Evolutionary conservation across 1,139 yeast species (phyloP).

Genomic region (Sugiyamaella sp.): DNA sequence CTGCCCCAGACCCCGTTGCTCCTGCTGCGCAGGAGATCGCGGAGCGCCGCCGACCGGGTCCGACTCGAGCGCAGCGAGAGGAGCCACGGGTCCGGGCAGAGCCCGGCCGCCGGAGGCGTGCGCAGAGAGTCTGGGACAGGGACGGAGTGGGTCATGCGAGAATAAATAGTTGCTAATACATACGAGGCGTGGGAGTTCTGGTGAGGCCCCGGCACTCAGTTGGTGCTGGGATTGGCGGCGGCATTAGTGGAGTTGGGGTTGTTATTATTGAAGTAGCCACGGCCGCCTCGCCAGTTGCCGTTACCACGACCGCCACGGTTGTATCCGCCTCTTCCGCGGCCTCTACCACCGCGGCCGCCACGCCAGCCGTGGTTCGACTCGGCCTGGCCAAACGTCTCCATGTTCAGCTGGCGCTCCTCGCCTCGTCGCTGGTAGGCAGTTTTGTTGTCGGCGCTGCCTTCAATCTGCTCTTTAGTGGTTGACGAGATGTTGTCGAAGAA

Average conservation of each 20-base stretch:
- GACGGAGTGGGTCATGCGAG: not conserved
- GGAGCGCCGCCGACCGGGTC: not conserved
- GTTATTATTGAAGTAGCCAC: slow-evolving; percentile 60
- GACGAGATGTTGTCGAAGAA: slow-evolving; percentile 82
- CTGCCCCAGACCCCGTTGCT: slow-evolving; percentile 1
- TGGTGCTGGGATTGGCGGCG: not conserved
- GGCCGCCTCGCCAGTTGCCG: slow-evolving; percentile 15
- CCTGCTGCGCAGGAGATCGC: not conserved
- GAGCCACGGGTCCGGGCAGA: slow-evolving; percentile 3
- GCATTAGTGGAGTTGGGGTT: slow-evolving; percentile 46
- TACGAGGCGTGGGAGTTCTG: not conserved
- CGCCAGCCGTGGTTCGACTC: slow-evolving; percentile 34
- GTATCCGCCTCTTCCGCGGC: slow-evolving; percentile 41
- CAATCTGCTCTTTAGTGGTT: slow-evolving; percentile 44
- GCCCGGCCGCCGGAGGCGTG: slow-evolving; percentile 2
- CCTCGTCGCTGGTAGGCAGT: slow-evolving; percentile 55
- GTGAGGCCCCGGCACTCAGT: not conserved
- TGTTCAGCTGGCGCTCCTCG: slow-evolving; percentile 62
- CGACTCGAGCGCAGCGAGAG: slow-evolving; percentile 3
- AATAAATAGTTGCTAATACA: not conserved
- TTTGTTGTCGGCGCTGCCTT: slow-evolving; percentile 42
- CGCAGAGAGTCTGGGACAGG: not conserved
- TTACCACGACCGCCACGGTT: slow-evolving; percentile 17
- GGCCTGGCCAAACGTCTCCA: slow-evolving; percentile 71
- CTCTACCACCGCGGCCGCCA: slow-evolving; percentile 42